phyloP scores from a whole-genome alignment of 352 stramenopile genomes.

The Pythium rishiriense region DNA sequence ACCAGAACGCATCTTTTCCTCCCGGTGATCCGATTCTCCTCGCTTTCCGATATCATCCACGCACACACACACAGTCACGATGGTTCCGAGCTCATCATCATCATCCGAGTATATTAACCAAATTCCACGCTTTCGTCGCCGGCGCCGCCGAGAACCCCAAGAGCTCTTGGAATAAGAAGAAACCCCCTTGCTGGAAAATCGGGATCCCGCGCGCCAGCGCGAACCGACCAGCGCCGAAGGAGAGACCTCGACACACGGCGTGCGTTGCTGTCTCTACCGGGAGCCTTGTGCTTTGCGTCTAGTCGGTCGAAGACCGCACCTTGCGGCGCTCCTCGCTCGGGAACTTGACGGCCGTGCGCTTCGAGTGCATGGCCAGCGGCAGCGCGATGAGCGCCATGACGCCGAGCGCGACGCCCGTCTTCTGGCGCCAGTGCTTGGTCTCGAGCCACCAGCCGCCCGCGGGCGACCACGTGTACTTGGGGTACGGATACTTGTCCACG shows the following conservation, averaged over 20 bases:
- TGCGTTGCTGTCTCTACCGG: too few species aligned
- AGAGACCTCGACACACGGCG: too few species aligned
- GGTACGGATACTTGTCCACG: constrained; percentile 82
- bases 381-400: constrained; percentile 46
- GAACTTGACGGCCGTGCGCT: constrained; percentile 69
- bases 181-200: too few species aligned
- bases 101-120: constrained; percentile 12
- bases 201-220: too few species aligned
- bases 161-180: too few species aligned
- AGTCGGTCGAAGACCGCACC: constrained; percentile 14
- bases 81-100: neutral
- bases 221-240: too few species aligned
- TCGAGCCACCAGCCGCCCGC: constrained; percentile 85
- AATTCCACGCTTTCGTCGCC: neutral
- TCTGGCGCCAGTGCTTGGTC: constrained; percentile 83
- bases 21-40: too few species aligned
- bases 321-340: constrained; percentile 66
- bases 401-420: constrained; percentile 61
- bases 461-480: constrained; percentile 87
- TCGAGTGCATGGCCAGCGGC: constrained; percentile 66
- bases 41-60: too few species aligned
- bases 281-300: too few species aligned
- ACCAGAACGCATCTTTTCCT: neutral
- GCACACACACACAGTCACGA: neutral
- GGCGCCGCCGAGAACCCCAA: too few species aligned